Conservation (phyloP, 1,284 basidiomycete species). For the Meripilus lineatus region DNA sequence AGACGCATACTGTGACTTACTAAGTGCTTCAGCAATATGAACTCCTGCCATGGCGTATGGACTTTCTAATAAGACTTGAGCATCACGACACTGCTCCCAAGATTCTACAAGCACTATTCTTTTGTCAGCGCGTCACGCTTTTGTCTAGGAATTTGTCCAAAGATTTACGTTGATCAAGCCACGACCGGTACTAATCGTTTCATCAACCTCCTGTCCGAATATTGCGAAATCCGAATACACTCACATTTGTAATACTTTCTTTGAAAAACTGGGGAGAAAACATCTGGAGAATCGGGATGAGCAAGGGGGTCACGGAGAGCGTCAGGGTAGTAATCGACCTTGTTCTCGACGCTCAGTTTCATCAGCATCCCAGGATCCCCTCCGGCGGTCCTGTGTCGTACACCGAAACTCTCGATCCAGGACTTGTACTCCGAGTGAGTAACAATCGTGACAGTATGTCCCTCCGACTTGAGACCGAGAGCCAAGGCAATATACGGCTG, state of each 20-base stretch:
- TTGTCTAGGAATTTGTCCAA: no score
- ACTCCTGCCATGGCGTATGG: constrained; percentile 80
- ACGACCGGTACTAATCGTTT: constrained; percentile 26
- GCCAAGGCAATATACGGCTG: constrained; percentile 50
- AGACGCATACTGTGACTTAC: constrained; percentile 22
- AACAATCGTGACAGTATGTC: constrained; percentile 54
- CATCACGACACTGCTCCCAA: constrained; percentile 69
- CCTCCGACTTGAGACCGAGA: constrained; percentile 42
- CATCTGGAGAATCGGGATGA: constrained; percentile 40
- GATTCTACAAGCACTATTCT: constrained; percentile 56
- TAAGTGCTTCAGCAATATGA: constrained; percentile 77
- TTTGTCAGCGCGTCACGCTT: no score
- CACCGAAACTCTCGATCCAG: constrained; percentile 61
- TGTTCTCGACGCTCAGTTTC: constrained; percentile 58
- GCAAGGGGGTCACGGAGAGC: not conserved
- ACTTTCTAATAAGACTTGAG: constrained; percentile 70
- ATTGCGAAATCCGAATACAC: constrained; percentile 14
- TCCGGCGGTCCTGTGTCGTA: constrained; percentile 66
- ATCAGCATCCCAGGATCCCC: constrained; percentile 76
- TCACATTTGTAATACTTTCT: constrained; percentile 55
- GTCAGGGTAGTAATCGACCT: constrained; percentile 27
- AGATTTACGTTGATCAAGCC: constrained; percentile 67
- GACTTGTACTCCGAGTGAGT: constrained; percentile 60
- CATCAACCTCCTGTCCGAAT: not conserved
- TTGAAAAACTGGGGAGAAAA: constrained; percentile 83